These are phyloP conservation scores for Tylopilus balloui DNA, from an alignment of 768 basidiomycete species.

Conservation along the genomic window DNA sequence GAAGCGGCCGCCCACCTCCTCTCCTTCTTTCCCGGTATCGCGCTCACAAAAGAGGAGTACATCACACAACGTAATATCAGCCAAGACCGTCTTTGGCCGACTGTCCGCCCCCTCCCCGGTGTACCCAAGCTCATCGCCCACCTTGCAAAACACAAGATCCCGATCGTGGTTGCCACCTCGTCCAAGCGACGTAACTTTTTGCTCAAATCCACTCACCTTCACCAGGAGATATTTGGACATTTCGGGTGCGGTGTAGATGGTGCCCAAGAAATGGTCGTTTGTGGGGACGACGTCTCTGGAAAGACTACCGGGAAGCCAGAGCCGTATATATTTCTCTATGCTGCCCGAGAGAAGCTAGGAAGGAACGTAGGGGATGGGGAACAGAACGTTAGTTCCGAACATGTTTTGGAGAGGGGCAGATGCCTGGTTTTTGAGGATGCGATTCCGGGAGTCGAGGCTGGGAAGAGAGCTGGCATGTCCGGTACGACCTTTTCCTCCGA, in stretches of 20 bases:
- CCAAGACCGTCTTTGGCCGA: constrained; percentile 66
- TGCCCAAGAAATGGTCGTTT: constrained; percentile 52
- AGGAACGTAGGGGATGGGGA: constrained; percentile 50
- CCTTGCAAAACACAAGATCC: constrained; percentile 60
- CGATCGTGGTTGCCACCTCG: constrained; percentile 80
- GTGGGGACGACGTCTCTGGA: constrained; percentile 62
- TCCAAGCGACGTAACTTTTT: constrained; percentile 61
- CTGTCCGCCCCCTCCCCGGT: constrained; percentile 71
- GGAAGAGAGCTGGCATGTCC: constrained; percentile 80
- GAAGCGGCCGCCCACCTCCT: constrained; percentile 64
- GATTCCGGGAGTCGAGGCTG: constrained; percentile 71
- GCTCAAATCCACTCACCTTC: constrained; percentile 62
- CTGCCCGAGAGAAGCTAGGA: constrained; percentile 58
- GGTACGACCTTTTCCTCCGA: constrained; percentile 41
- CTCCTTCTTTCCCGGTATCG: constrained; percentile 71
- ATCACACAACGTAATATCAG: constrained; percentile 48
- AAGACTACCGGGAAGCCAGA: constrained; percentile 68
- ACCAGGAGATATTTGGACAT: constrained; percentile 47
- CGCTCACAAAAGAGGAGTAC: constrained; percentile 59
- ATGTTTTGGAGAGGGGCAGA: constrained; percentile 47
- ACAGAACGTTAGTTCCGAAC: constrained; percentile 29
- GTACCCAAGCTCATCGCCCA: constrained; percentile 64
- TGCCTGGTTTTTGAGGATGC: constrained; percentile 85
- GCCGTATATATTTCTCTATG: constrained; percentile 76
- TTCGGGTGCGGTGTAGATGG: constrained; percentile 22